Conservation (phyloP, 2,329 filamentous ascomycete species). For the Stromatinia cepivora region DNA sequence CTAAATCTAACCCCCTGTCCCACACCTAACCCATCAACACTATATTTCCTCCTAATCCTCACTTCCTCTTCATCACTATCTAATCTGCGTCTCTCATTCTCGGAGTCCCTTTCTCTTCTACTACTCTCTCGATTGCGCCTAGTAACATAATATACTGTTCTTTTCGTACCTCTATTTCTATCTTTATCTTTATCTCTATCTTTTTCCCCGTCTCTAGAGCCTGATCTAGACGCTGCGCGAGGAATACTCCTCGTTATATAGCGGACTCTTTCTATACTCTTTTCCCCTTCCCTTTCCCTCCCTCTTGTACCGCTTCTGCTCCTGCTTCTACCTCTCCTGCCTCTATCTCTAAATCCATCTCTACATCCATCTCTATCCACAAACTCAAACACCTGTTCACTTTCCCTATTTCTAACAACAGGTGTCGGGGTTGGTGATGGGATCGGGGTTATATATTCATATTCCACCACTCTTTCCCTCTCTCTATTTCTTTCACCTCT, state of each 20-base stretch:
- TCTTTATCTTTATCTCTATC: not conserved
- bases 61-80: constrained; percentile 2
- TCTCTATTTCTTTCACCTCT: not conserved
- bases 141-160: not conserved
- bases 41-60: not conserved
- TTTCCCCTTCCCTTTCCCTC: not conserved
- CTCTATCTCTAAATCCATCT: not conserved
- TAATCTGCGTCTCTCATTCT: no score
- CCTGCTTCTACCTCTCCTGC: not conserved
- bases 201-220: not conserved
- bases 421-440: not conserved
- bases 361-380: no score
- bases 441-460: not conserved
- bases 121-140: not conserved
- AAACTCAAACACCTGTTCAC: not conserved
- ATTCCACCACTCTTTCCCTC: not conserved
- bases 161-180: not conserved
- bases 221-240: not conserved
- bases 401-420: not conserved
- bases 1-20: not conserved
- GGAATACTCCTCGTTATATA: not conserved
- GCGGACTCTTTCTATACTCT: not conserved
- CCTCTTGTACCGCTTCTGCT: not conserved
- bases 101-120: not conserved
- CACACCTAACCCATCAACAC: not conserved